Conservation (phyloP, 2,329 filamentous ascomycete species). For the Aspergillus unguis region DNA sequence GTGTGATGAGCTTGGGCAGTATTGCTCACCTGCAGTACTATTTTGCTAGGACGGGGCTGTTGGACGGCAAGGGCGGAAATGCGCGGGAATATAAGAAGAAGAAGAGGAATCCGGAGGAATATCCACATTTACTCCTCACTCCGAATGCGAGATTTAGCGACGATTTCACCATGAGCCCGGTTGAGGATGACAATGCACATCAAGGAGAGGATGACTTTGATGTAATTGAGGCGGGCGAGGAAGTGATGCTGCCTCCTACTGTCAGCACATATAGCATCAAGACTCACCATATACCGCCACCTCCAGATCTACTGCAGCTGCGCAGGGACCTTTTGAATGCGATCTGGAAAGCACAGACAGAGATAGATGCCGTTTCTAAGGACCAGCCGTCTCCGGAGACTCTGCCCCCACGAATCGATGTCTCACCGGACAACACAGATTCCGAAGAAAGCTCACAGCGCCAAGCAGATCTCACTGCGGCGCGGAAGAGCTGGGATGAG, state of each 20-base stretch:
- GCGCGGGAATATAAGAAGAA: conserved; percentile 67
- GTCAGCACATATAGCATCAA: conserved; percentile 92
- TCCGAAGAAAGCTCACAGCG: conserved; percentile 40
- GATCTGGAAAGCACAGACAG: conserved; percentile 66
- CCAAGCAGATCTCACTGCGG: conserved; percentile 19
- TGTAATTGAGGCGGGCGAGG: conserved; percentile 63
- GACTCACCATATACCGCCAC: conserved; percentile 75
- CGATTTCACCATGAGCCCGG: conserved; percentile 53
- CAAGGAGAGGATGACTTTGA: conserved; percentile 54
- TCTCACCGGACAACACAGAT: conserved; percentile 35
- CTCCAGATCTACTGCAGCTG: conserved; percentile 77
- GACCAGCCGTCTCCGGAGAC: conserved; percentile 27
- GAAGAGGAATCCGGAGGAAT: conserved; percentile 33
- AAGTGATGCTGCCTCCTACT: conserved; percentile 88
- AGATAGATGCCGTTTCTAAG: conserved; percentile 52
- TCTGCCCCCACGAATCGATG: conserved; percentile 30
- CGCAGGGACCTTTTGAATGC: conserved; percentile 66
- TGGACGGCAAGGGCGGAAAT: conserved; percentile 90
- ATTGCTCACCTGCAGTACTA: conserved; percentile 98
- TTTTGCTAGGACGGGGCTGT: conserved; percentile 86
- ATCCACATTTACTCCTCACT: conserved; percentile 40
- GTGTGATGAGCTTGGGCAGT: conserved; percentile 91
- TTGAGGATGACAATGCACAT: conserved; percentile 36
- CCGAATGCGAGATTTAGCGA: conserved; percentile 39
- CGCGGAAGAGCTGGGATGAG: conserved; percentile 70